Evolutionary conservation across 805 yeast genomes (phyloP), one percentile per base, ranked within the genome.

Genomic region (Torulaspora franciscae): DNA sequence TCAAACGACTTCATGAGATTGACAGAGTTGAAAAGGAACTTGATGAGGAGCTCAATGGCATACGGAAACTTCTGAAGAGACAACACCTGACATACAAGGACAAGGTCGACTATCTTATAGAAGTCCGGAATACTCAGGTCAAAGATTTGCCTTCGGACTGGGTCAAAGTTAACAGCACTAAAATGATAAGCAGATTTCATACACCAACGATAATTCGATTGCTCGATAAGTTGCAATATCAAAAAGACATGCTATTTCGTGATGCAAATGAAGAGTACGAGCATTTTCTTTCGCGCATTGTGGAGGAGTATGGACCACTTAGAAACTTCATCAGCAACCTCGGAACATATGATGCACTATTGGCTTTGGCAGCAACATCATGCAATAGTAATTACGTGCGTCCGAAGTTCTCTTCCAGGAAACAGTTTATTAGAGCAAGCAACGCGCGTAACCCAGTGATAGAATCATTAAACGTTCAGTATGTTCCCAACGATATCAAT

Each of bases 61-160:
- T 85, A 2, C 67, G 77, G 39, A 57, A 47, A 1, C 38, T 71
- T 0, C 61, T 86, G 24, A 74, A 73, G 24, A 68, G 86, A 24
- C 85, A 90, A 0, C 69, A 75, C 32, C 58, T 84, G 42, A 67
- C 73, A 15, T 88, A 70, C 55, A 79, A 76, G 43, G 72, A 76
- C 40, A 81, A 79, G 42, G 85, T 83, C 15, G 83, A 87, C 2
- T 85, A 82, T 57, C 67, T 90, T 38, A 73, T 93, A 17, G 96
- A 90, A 56, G 81, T 91, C 0, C 68, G 87, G 35, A 80, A 81
- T 49, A 65, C 75, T 9, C 76, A 76, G 35, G 69, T 75, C 1
- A 76, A 75, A 34, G 63, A 67, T 1, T 64, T 90, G 1, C 98
- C 98, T 0, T 54, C 68, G 2, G 79, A 77, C 41, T 91, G 96